Conservation (phyloP, 2,329 filamentous ascomycete genomes). For the Aspergillus awamori region DNA sequence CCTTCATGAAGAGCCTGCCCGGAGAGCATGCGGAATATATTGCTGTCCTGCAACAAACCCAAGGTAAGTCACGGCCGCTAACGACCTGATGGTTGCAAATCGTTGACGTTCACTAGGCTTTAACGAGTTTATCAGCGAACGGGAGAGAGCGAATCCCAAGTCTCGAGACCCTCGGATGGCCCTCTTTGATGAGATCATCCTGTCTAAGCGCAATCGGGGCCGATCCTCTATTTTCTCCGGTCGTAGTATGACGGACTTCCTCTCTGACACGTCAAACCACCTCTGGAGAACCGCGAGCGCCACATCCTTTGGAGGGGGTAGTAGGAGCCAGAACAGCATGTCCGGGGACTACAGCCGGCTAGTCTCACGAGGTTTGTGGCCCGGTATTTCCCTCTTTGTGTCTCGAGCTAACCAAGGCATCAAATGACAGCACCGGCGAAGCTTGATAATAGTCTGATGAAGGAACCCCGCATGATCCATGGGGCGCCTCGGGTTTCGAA, state of each 20-base stretch:
- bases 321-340: constrained; percentile 48
- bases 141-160: constrained; percentile 56
- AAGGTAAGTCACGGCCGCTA: constrained; percentile 47
- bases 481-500: constrained; percentile 70
- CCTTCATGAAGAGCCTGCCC: constrained; percentile 66
- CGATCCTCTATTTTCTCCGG: constrained; percentile 59
- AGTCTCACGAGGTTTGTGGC: constrained; percentile 51
- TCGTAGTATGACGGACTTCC: constrained; percentile 55
- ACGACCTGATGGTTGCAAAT: not conserved
- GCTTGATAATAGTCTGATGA: constrained; percentile 84
- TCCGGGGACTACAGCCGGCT: constrained; percentile 57
- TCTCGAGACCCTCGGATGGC: constrained; percentile 60
- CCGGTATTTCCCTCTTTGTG: not conserved
- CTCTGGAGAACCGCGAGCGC: constrained; percentile 65
- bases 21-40: constrained; percentile 67
- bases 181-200: constrained; percentile 67
- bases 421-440: constrained; percentile 70
- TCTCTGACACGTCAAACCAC: constrained; percentile 66
- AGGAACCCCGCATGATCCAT: constrained; percentile 86
- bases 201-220: constrained; percentile 65
- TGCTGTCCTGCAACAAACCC: constrained; percentile 64
- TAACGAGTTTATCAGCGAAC: constrained; percentile 67
- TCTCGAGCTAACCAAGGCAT: constrained; percentile 43
- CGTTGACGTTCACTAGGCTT: constrained; percentile 48
- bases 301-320: constrained; percentile 57